Percentiles rank a stretch among this genome's conserved stretches.
These are phyloP conservation scores for Akanthomyces dipterigenus DNA, from an alignment of 2,329 filamentous ascomycete species.

Conservation along the genomic window DNA sequence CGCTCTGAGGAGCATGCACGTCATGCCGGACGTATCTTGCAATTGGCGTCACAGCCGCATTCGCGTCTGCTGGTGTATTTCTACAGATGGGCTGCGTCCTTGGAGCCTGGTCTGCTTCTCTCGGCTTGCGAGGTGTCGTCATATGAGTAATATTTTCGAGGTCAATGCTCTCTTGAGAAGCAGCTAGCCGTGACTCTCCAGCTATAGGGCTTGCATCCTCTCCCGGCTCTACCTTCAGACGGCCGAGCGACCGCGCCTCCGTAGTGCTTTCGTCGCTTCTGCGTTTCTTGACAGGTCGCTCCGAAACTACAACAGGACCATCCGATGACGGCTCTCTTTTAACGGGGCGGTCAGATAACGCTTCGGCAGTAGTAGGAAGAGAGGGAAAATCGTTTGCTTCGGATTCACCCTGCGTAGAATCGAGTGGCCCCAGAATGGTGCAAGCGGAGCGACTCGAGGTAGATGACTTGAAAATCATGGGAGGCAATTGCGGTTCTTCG, in stretches of 20 bases:
- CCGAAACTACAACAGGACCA: constrained; percentile 42
- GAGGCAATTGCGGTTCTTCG: constrained; percentile 20
- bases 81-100: constrained; percentile 8
- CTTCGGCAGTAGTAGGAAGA: constrained; percentile 13
- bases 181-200: constrained; percentile 14
- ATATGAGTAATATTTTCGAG: constrained; percentile 33
- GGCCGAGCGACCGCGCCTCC: constrained; percentile 20
- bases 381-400: constrained; percentile 20
- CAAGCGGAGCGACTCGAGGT: background rate
- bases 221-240: constrained; percentile 36
- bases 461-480: constrained; percentile 19
- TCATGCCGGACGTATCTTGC: constrained; percentile 18
- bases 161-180: constrained; percentile 53
- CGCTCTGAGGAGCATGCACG: constrained; percentile 14
- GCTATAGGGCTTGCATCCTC: constrained; percentile 24
- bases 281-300: constrained; percentile 42
- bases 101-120: constrained; percentile 17
- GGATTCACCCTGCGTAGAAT: constrained; percentile 24
- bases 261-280: constrained; percentile 27
- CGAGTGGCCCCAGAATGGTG: constrained; percentile 11
- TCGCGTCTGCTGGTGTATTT: background rate
- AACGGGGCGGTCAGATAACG: constrained; percentile 20
- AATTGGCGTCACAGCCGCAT: constrained; percentile 10
- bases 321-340: constrained; percentile 52
- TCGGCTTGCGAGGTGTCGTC: constrained; percentile 31